Evolutionary conservation across 176 grass and related monocot genomes (phyloP).

Genomic region (Ensete ventricosum): DNA sequence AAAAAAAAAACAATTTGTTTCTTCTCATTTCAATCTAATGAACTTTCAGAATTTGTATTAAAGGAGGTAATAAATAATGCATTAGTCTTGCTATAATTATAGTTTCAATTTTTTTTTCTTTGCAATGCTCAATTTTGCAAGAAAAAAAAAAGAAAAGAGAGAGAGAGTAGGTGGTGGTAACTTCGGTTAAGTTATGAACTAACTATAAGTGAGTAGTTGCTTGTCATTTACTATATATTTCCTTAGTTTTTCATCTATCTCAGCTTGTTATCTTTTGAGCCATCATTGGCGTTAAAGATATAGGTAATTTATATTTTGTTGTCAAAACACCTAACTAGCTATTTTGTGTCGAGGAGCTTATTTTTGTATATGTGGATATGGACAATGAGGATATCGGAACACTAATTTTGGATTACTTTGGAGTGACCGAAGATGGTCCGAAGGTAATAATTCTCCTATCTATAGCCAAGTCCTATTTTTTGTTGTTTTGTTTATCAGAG

Average conservation of each 20-base stretch:
- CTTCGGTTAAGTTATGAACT: too few relatives aligned
- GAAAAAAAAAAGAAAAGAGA: too few relatives aligned
- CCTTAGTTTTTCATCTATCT: not conserved
- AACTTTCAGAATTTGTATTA: not conserved
- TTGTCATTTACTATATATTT: too few relatives aligned
- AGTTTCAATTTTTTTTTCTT: too few relatives aligned
- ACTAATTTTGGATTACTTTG: conserved; percentile 87
- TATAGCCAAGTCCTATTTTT: not conserved
- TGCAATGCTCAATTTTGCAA: too few relatives aligned
- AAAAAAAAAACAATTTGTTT: not conserved
- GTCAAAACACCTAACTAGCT: not conserved
- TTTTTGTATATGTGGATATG: conserved; percentile 88
- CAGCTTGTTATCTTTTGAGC: too few relatives aligned
- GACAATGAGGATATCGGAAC: conserved; percentile 74
- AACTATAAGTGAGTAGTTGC: too few relatives aligned
- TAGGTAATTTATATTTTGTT: not conserved
- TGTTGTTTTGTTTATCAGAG: not conserved
- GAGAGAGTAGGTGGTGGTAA: too few relatives aligned
- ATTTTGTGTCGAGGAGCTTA: conserved; percentile 31
- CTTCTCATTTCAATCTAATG: too few relatives aligned
- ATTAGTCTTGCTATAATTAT: too few relatives aligned
- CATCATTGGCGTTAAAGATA: too few relatives aligned
- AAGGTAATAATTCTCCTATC: conserved; percentile 28
- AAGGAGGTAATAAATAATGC: not conserved
- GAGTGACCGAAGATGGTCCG: conserved; percentile 52